Conservation (phyloP, 1,284 basidiomycete genomes). For the Tylopilus orsonianus region DNA sequence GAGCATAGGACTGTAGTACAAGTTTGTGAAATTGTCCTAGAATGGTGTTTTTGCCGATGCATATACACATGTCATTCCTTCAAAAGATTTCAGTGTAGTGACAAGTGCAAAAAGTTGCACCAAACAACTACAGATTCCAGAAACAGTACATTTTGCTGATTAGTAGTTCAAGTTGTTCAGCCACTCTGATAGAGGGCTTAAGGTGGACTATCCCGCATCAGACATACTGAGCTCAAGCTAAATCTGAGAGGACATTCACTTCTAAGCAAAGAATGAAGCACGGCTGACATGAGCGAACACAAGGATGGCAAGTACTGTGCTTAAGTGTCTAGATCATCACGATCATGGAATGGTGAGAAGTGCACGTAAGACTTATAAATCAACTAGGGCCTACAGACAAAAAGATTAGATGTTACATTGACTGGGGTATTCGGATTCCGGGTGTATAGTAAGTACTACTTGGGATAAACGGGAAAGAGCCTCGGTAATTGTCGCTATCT, state of each 20-base stretch:
- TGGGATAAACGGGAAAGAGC: too few relatives aligned
- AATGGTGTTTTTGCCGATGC: too few relatives aligned
- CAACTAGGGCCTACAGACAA: slow-evolving; percentile 41
- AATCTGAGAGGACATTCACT: slow-evolving; percentile 40
- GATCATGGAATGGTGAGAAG: slow-evolving; percentile 49
- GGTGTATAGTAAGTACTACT: too few relatives aligned
- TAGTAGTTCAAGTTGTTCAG: too few relatives aligned
- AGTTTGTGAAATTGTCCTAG: too few relatives aligned
- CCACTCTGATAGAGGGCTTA: slow-evolving; percentile 38
- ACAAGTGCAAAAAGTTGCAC: too few relatives aligned
- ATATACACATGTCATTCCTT: too few relatives aligned
- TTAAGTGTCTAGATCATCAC: slow-evolving; percentile 37
- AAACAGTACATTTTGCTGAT: too few relatives aligned
- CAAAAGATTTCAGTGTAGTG: too few relatives aligned
- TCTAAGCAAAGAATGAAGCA: slow-evolving; percentile 37
- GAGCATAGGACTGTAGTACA: too few relatives aligned
- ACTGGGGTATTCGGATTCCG: too few relatives aligned
- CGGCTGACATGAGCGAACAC: slow-evolving; percentile 56
- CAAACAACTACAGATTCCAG: too few relatives aligned
- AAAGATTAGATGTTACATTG: not conserved
- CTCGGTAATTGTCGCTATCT: slow-evolving; percentile 36
- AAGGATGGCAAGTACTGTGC: slow-evolving; percentile 47
- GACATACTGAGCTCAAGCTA: slow-evolving; percentile 49
- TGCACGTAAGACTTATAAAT: slow-evolving; percentile 60
- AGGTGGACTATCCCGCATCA: slow-evolving; percentile 41